These are phyloP conservation scores for Cladosporium sp. DNA, from an alignment of 2,329 filamentous ascomycete species.

Conservation along the genomic window DNA sequence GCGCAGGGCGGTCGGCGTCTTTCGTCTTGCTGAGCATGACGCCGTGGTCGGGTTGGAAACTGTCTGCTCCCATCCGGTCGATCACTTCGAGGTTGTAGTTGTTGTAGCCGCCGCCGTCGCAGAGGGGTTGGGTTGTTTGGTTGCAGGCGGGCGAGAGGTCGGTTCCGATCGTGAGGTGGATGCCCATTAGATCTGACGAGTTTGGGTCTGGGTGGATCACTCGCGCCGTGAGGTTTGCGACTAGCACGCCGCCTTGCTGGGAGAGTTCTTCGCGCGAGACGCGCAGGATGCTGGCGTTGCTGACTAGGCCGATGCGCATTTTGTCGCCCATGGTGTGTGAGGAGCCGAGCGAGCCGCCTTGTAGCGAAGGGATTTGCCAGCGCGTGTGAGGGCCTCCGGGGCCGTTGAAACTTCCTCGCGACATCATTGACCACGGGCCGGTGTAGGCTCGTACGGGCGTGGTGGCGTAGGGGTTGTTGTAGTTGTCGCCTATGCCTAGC, in stretches of 20 bases:
- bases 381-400: slow-evolving; percentile 50
- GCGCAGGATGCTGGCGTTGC: slow-evolving; percentile 40
- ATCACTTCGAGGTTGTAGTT: slow-evolving; percentile 51
- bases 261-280: slow-evolving; percentile 42
- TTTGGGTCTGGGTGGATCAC: slow-evolving; percentile 36
- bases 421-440: slow-evolving; percentile 51
- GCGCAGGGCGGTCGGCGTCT: slow-evolving; percentile 36
- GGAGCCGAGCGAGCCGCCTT: slow-evolving; percentile 48
- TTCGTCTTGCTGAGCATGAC: slow-evolving; percentile 54
- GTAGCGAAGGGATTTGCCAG: slow-evolving; percentile 48
- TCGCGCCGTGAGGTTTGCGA: slow-evolving; percentile 46
- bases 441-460: slow-evolving; percentile 47
- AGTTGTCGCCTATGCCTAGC: slow-evolving; percentile 51
- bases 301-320: slow-evolving; percentile 46
- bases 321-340: slow-evolving; percentile 53
- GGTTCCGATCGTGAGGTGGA: slow-evolving; percentile 43
- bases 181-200: slow-evolving; percentile 40
- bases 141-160: slow-evolving; percentile 46
- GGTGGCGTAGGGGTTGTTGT: slow-evolving; percentile 49
- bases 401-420: slow-evolving; percentile 49
- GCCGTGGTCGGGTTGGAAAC: slow-evolving; percentile 48
- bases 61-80: slow-evolving; percentile 51
- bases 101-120: slow-evolving; percentile 49
- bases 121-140: slow-evolving; percentile 39
- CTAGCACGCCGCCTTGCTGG: slow-evolving; percentile 38